A percentile compares a stretch with the other conserved stretches of the same genome.
phyloP scores from a whole-genome alignment of 1,139 yeast species.

The Saccharomyces hybrid region DNA sequence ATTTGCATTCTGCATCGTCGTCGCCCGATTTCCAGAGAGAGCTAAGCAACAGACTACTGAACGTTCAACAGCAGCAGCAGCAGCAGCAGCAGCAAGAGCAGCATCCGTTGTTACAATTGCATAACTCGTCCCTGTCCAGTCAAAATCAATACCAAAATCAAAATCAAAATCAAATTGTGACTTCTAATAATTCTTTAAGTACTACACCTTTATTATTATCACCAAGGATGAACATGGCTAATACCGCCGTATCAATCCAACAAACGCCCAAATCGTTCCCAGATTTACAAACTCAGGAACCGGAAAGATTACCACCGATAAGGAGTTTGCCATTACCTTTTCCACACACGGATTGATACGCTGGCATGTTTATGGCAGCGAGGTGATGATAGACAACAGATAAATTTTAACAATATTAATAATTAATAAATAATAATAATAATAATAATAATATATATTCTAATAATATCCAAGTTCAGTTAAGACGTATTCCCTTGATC shows the following conservation, averaged over 20 bases:
- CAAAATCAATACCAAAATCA: neutral
- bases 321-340: conserved; percentile 29
- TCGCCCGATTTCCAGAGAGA: conserved; percentile 14
- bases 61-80: conserved; percentile 15
- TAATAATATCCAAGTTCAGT: neutral
- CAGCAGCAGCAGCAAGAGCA: conserved; percentile 12
- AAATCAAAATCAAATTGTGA: neutral
- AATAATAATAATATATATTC: neutral
- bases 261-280: neutral
- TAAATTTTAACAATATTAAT: neutral
- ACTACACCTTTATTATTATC: conserved; percentile 5
- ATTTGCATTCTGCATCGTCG: neutral
- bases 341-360: conserved; percentile 10
- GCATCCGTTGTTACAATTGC: conserved; percentile 4
- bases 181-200: neutral
- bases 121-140: conserved; percentile 4
- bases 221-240: conserved; percentile 2
- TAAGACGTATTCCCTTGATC: neutral
- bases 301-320: conserved; percentile 24
- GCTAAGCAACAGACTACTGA: conserved; percentile 16
- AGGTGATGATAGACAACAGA: neutral
- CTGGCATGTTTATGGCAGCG: neutral
- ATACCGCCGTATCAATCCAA: conserved; percentile 1
- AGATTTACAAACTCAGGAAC: conserved; percentile 2
- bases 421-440: neutral